phyloP scores from a whole-genome alignment of 148 eudicot genomes.

The Silene uniflora region DNA sequence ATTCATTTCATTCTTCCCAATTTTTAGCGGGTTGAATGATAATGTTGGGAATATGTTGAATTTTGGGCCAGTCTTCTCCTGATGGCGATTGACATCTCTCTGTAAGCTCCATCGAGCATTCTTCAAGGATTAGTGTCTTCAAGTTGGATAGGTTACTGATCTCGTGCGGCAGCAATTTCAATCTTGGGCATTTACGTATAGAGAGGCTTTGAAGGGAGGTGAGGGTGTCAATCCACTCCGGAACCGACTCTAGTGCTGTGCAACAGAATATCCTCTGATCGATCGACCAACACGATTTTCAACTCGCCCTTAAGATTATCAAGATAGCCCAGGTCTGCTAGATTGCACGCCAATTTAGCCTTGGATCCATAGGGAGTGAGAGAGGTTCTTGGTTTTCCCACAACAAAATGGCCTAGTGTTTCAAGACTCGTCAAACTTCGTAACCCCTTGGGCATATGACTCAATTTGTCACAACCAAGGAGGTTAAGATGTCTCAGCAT shows the following conservation, averaged over 20 bases:
- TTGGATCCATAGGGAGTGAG: neutral
- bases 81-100: neutral
- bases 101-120: neutral
- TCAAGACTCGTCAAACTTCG: constrained; percentile 4
- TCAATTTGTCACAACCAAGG: neutral
- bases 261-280: neutral
- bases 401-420: neutral
- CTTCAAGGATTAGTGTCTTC: neutral
- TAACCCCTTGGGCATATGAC: constrained; percentile 9
- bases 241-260: neutral
- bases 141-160: neutral
- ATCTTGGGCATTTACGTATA: neutral
- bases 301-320: neutral
- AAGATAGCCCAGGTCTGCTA: neutral
- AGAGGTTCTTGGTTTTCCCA: neutral
- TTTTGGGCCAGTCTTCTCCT: neutral
- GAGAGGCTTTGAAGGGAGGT: too few species aligned
- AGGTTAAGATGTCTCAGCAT: constrained; percentile 11
- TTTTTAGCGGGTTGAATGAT: neutral
- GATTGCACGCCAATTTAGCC: neutral
- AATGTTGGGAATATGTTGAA: neutral
- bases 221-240: neutral
- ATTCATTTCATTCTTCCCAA: too few species aligned
- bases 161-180: neutral
- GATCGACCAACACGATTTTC: neutral